Percentiles rank a stretch among this genome's conserved stretches.
phyloP scores from a whole-genome alignment of 2,329 filamentous ascomycete genomes.

The Myriangium duriaei region DNA sequence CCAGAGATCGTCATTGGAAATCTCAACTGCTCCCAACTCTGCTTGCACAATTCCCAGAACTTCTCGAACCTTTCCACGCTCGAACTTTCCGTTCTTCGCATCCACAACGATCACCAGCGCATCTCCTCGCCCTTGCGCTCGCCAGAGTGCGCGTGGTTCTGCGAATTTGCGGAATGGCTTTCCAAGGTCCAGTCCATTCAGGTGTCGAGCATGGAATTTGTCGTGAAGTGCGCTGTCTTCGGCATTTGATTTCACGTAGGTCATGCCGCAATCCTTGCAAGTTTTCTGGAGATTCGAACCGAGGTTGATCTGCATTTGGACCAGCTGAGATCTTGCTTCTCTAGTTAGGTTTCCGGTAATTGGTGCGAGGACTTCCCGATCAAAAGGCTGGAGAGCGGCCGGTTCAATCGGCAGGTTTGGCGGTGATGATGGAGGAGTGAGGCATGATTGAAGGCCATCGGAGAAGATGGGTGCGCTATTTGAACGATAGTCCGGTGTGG shows the following conservation, averaged over 20 bases:
- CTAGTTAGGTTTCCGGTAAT: constrained; percentile 23
- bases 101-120: constrained; percentile 47
- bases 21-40: constrained; percentile 49
- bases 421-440: constrained; percentile 41
- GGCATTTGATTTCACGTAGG: constrained; percentile 48
- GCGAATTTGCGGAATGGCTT: constrained; percentile 41
- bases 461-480: constrained; percentile 17
- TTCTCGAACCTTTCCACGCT: constrained; percentile 42
- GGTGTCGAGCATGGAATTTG: constrained; percentile 51
- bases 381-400: constrained; percentile 16
- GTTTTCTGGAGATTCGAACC: constrained; percentile 43
- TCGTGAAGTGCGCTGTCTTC: constrained; percentile 52
- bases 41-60: constrained; percentile 48
- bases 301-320: constrained; percentile 50
- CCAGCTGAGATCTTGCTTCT: constrained; percentile 26
- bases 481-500: constrained; percentile 10
- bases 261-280: constrained; percentile 52
- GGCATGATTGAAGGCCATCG: constrained; percentile 18
- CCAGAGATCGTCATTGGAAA: constrained; percentile 47
- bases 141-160: constrained; percentile 8
- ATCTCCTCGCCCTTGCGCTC: constrained; percentile 17
- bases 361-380: constrained; percentile 17
- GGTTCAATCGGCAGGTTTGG: constrained; percentile 27
- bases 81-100: constrained; percentile 38
- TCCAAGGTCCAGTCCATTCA: constrained; percentile 48